Base-by-base conservation (phyloP, 805 yeast genomes). In the Spathaspora girioi region DNA sequence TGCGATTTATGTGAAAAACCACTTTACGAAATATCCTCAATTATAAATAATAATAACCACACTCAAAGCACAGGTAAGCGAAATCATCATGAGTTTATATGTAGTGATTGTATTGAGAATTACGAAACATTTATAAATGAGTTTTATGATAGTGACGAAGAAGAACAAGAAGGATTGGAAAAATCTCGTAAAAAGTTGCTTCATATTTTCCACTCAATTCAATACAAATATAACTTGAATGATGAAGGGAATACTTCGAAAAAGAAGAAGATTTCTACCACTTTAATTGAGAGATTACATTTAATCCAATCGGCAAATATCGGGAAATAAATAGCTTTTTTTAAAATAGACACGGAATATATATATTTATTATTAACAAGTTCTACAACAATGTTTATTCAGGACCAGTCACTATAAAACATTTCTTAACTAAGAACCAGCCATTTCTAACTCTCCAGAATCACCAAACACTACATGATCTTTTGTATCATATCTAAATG, bases 1-100 rank as follows among this genome's bases (percentile, higher is more conserved):
- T 86, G 93, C 61, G 81, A 84, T n/a, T 69, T 86, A 11, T 86
- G 93, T 64, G 89, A 84, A 38, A 79, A 77, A 49, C 88, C 90
- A 14, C 63, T 86, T 27, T 86, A 85, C 62, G 90, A 86, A 52
- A 63, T 75, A 56, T 83, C 64, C 69, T 86, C 71, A 11, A 57
- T 69, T 17, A 48, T 51, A 20, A 42, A 45, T 15, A 47, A 51
- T 20, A 45, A 44, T 2, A 45, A 45, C 10, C 11, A 11, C 8
- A n/a, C 14, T 6, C 17, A 35, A 35, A 14, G 40, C 2, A 35
- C 15, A 14, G 18, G 17, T 47, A 42, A 47, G 18, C 31, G 46
- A 55, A 38, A 49, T 42, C 77, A 65, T 57, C 70, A 73, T 41
- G 89, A 85, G 58, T 77, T 85, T 52, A 84, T 85, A 0, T 85